phyloP scores from a whole-genome alignment of 768 basidiomycete species.

The Naematelia encephala region DNA sequence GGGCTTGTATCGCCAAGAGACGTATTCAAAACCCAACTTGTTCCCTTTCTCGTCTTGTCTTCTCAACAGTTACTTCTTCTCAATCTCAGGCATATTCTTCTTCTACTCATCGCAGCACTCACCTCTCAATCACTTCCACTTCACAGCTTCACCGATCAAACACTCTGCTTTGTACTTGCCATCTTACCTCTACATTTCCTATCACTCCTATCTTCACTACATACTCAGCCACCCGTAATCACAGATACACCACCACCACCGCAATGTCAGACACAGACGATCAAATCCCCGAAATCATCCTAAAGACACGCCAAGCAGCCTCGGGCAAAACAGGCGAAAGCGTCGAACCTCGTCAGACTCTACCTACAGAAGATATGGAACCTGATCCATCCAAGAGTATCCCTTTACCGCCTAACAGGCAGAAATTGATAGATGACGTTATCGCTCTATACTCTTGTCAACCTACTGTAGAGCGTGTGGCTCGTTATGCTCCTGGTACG shows the following conservation, averaged over 20 bases:
- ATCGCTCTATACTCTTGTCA: slow-evolving; percentile 53
- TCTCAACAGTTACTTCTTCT: too few species aligned
- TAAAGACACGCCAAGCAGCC: slow-evolving; percentile 34
- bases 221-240: too few species aligned
- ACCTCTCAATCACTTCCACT: too few species aligned
- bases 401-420: slow-evolving; percentile 51
- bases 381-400: slow-evolving; percentile 52
- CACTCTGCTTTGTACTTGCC: too few species aligned
- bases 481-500: slow-evolving; percentile 50
- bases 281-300: slow-evolving; percentile 39
- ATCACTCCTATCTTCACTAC: too few species aligned
- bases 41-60: too few species aligned
- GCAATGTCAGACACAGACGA: slow-evolving; percentile 28
- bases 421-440: slow-evolving; percentile 53
- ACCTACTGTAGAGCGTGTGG: slow-evolving; percentile 53
- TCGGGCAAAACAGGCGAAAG: slow-evolving; percentile 51
- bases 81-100: too few species aligned
- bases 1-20: too few species aligned
- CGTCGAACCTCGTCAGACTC: slow-evolving; percentile 53
- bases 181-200: too few species aligned
- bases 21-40: too few species aligned
- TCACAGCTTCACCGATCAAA: too few species aligned
- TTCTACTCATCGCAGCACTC: too few species aligned
- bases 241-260: slow-evolving; percentile 1
- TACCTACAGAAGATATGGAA: slow-evolving; percentile 44